A percentile compares a stretch with the other conserved stretches of the same genome.
Conservation (phyloP, 257 asterid species). For the Solanum dulcamara region DNA sequence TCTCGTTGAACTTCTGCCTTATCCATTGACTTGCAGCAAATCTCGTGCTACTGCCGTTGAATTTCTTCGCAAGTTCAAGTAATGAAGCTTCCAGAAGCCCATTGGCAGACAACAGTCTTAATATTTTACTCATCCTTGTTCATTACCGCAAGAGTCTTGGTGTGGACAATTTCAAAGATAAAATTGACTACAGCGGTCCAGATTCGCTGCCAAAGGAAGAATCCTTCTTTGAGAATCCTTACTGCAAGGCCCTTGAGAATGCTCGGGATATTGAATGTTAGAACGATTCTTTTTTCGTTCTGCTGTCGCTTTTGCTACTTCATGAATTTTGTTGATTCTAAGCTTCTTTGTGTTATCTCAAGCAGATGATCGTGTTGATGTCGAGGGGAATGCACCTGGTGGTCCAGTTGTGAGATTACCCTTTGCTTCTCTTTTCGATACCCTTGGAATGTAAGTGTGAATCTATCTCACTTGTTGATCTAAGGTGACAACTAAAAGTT, state of each 20-base stretch:
- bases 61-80: conserved; percentile 61
- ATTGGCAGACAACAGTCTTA: conserved; percentile 76
- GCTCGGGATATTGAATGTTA: conserved; percentile 78
- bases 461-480: neutral
- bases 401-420: conserved; percentile 70
- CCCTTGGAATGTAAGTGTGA: conserved; percentile 70
- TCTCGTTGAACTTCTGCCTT: conserved; percentile 13
- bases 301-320: conserved; percentile 4
- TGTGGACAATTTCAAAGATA: conserved; percentile 46
- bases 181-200: conserved; percentile 27
- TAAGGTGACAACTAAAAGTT: neutral
- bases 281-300: conserved; percentile 11
- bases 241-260: conserved; percentile 74
- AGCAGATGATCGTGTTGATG: conserved; percentile 79
- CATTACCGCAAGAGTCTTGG: conserved; percentile 58
- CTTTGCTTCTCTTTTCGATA: conserved; percentile 90
- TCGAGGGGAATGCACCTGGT: conserved; percentile 63
- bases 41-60: conserved; percentile 69
- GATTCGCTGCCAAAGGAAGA: conserved; percentile 55
- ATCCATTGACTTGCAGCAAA: conserved; percentile 58
- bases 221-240: conserved; percentile 72
- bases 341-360: conserved; percentile 13
- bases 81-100: conserved; percentile 71
- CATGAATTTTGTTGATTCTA: conserved; percentile 7
- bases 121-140: conserved; percentile 65